phyloP scores from a whole-genome alignment of 352 stramenopile genomes.

The Stramenopiles sp. region DNA sequence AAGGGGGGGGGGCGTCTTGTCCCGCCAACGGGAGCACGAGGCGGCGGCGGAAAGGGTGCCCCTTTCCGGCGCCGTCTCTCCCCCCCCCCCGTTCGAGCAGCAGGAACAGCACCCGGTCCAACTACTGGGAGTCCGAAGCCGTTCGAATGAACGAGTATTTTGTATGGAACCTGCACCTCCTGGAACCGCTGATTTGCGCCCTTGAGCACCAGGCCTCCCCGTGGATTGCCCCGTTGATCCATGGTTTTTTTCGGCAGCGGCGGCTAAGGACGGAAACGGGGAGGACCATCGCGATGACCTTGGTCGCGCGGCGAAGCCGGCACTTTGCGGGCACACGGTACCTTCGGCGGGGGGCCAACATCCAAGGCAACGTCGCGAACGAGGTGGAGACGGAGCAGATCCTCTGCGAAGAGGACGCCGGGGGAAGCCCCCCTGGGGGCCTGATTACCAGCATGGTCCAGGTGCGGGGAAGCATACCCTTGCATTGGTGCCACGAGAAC shows the following conservation, averaged over 20 bases:
- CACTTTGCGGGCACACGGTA: conserved; percentile 98
- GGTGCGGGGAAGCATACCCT: conserved; percentile 94
- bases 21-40: background rate
- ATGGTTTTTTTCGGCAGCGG: conserved; percentile 90
- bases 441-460: conserved; percentile 92
- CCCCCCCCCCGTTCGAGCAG: too few species aligned
- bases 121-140: background rate
- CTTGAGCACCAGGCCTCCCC: conserved; percentile 50
- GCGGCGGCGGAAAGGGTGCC: background rate
- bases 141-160: conserved; percentile 26
- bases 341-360: conserved; percentile 83
- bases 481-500: conserved; percentile 96
- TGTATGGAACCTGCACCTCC: conserved; percentile 91
- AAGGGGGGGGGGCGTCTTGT: conserved; percentile 23
- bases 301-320: conserved; percentile 82
- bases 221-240: conserved; percentile 69
- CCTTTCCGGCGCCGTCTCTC: too few species aligned
- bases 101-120: background rate
- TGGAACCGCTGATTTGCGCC: conserved; percentile 62
- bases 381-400: conserved; percentile 98
- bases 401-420: conserved; percentile 55
- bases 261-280: conserved; percentile 86
- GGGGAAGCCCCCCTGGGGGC: conserved; percentile 66
- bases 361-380: conserved; percentile 96
- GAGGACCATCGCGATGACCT: conserved; percentile 73